A percentile compares a stretch with the other conserved stretches of the same genome.
phyloP scores from a whole-genome alignment of 345 rosid species.

The Raphanus sativus region DNA sequence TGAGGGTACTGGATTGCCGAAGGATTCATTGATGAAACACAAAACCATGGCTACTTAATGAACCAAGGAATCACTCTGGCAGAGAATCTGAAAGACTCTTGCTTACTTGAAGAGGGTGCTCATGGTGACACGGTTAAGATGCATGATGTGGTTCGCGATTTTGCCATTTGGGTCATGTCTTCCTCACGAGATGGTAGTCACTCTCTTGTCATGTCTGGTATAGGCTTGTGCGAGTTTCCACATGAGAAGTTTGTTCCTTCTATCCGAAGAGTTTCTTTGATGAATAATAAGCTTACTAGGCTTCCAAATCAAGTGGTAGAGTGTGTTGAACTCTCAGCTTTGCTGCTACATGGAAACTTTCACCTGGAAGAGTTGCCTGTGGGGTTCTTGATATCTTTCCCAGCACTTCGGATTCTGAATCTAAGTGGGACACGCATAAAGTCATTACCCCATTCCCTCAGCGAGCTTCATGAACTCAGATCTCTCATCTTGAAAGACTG shows the following conservation, averaged over 20 bases:
- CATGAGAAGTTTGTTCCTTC: slow-evolving; percentile 26
- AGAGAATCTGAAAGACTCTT: slow-evolving; percentile 48
- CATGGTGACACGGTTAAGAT: slow-evolving; percentile 41
- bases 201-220: slow-evolving; percentile 41
- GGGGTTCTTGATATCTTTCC: slow-evolving; percentile 34
- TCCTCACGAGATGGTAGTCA: slow-evolving; percentile 19
- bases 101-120: slow-evolving; percentile 47
- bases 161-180: slow-evolving; percentile 45
- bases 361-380: slow-evolving; percentile 28
- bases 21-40: slow-evolving; percentile 41
- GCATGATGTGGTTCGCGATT: slow-evolving; percentile 56
- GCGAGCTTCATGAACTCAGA: slow-evolving; percentile 24
- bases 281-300: slow-evolving; percentile 37
- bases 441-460: slow-evolving; percentile 38
- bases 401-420: slow-evolving; percentile 40
- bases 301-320: slow-evolving; percentile 16
- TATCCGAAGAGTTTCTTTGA: slow-evolving; percentile 46
- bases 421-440: slow-evolving; percentile 38
- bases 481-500: slow-evolving; percentile 44
- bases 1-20: slow-evolving; percentile 47
- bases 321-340: slow-evolving; percentile 35
- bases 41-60: slow-evolving; percentile 28
- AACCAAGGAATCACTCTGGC: slow-evolving; percentile 44
- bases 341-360: slow-evolving; percentile 44
- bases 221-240: slow-evolving; percentile 30